phyloP scores from a whole-genome alignment of 2,329 filamentous ascomycete genomes.

The Pseudocercospora vitis region DNA sequence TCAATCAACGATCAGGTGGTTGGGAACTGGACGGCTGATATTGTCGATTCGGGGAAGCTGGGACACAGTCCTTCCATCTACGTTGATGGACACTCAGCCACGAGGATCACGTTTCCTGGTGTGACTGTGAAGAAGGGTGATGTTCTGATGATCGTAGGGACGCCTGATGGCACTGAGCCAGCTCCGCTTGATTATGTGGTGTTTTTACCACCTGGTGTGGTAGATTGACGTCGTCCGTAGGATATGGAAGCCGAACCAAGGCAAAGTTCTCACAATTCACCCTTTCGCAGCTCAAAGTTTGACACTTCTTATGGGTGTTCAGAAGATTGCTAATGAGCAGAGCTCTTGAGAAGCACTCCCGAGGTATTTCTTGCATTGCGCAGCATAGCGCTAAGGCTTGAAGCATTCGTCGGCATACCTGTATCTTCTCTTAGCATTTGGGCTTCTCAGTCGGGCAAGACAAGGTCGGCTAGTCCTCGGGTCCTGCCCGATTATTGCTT shows the following conservation, averaged over 20 bases:
- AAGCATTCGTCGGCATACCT: too few relatives aligned
- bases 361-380: too few relatives aligned
- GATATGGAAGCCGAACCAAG: neutral
- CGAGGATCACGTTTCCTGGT: constrained; percentile 58
- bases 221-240: too few relatives aligned
- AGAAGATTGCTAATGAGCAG: too few relatives aligned
- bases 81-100: constrained; percentile 66
- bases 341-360: too few relatives aligned
- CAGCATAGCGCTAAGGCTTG: too few relatives aligned
- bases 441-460: too few relatives aligned
- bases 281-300: too few relatives aligned
- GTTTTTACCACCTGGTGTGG: constrained; percentile 57
- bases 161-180: constrained; percentile 60
- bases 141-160: constrained; percentile 56
- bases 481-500: too few relatives aligned
- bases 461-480: too few relatives aligned
- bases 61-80: constrained; percentile 60
- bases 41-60: constrained; percentile 54
- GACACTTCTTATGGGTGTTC: too few relatives aligned
- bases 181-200: constrained; percentile 68
- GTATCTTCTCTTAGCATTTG: too few relatives aligned
- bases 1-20: constrained; percentile 55
- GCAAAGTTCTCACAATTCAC: neutral
- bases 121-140: constrained; percentile 55
- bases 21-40: constrained; percentile 52